Evolutionary conservation across 1,139 yeast genomes (phyloP).

Genomic region (Pneumocystis jirovecii): DNA sequence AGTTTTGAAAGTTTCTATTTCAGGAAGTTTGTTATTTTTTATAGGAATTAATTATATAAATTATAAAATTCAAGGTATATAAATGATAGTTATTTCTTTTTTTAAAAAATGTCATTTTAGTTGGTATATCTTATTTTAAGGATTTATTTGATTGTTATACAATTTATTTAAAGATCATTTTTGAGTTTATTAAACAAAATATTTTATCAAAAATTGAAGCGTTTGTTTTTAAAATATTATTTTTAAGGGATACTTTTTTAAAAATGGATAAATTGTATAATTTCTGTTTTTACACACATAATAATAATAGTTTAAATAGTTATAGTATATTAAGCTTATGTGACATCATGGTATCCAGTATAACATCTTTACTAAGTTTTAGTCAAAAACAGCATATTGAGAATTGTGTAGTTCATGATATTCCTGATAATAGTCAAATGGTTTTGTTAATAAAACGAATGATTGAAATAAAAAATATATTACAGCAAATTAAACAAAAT

Average conservation of each 20-base stretch:
- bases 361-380: not conserved
- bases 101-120: not conserved
- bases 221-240: conserved; percentile 14
- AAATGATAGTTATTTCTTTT: not conserved
- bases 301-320: conserved; percentile 23
- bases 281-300: conserved; percentile 20
- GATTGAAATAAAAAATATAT: conserved; percentile 81
- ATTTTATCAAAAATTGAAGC: not conserved
- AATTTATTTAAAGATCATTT: not conserved
- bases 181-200: not conserved
- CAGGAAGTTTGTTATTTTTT: conserved; percentile 8
- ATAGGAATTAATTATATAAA: conserved; percentile 7
- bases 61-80: conserved; percentile 2
- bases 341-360: not conserved
- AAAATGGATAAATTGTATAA: conserved; percentile 21
- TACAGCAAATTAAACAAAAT: conserved; percentile 61
- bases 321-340: conserved; percentile 4
- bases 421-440: conserved; percentile 32
- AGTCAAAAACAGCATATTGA: conserved; percentile 2
- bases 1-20: conserved; percentile 7
- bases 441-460: conserved; percentile 77
- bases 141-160: not conserved
- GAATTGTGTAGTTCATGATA: conserved; percentile 11
- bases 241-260: conserved; percentile 20
- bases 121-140: conserved; percentile 1